Evolutionary conservation across 495 filamentous ascomycete species (phyloP).

Genomic region (Venustampulla echinocandica): DNA sequence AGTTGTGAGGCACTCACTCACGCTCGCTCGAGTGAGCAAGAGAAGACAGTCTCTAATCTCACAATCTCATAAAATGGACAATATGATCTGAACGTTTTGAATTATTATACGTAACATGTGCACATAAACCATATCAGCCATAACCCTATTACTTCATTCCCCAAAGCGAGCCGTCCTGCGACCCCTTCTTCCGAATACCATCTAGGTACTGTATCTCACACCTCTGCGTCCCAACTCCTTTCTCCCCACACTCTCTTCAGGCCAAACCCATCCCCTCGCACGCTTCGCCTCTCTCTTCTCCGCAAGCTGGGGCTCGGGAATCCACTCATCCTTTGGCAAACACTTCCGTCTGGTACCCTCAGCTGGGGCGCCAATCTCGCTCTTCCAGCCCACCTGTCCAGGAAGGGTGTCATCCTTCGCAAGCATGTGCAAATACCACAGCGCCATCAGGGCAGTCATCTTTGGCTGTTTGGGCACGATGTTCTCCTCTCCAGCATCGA

Average conservation of each 20-base stretch:
- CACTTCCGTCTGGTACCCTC: conserved; percentile 66
- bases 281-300: conserved; percentile 82
- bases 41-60: too few relatives aligned
- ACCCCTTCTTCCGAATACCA: conserved; percentile 3
- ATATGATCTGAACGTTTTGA: not conserved
- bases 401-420: conserved; percentile 63
- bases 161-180: conserved; percentile 14
- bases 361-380: conserved; percentile 74
- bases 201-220: conserved; percentile 36
- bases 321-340: conserved; percentile 70
- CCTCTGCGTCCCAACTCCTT: conserved; percentile 51
- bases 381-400: conserved; percentile 57
- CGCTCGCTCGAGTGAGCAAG: too few relatives aligned
- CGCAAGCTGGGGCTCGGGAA: conserved; percentile 70
- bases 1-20: too few relatives aligned
- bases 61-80: too few relatives aligned
- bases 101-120: not conserved
- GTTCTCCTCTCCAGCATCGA: conserved; percentile 26
- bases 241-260: conserved; percentile 53
- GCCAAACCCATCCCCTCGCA: conserved; percentile 74
- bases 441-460: conserved; percentile 70
- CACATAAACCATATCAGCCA: not conserved
- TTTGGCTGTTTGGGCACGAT: conserved; percentile 43
- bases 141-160: not conserved
- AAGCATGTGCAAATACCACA: conserved; percentile 78